These are phyloP conservation scores for Gleditsia sinensis DNA, from an alignment of 306 rosid genomes.

Conservation along the genomic window DNA sequence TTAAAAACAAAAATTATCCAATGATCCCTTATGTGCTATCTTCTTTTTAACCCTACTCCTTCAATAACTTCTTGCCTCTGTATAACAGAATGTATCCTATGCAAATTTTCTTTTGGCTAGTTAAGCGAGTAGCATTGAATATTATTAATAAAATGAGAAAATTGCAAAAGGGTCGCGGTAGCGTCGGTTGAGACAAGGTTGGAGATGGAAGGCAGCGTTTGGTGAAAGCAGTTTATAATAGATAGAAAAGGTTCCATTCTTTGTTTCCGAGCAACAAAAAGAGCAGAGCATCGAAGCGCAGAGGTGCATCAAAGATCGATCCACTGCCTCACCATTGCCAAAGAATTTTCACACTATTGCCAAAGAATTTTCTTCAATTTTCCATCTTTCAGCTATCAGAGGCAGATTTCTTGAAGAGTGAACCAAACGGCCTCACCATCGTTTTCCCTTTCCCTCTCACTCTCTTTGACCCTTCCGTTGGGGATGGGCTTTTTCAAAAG, in stretches of 20 bases:
- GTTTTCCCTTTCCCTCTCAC: neutral
- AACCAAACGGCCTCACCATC: conserved; percentile 17
- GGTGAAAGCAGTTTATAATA: neutral
- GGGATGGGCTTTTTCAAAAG: conserved; percentile 61
- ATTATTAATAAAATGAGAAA: no score
- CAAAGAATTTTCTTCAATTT: neutral
- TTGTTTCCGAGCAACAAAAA: neutral
- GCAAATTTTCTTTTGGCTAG: no score
- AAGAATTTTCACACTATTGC: neutral
- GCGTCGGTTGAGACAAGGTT: no score
- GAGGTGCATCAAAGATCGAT: neutral
- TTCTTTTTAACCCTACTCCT: no score
- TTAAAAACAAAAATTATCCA: no score
- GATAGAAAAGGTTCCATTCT: neutral
- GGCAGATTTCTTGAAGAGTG: neutral
- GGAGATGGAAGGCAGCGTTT: neutral
- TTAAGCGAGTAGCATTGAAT: no score
- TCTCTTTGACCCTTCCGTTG: conserved; percentile 3
- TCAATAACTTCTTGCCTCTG: no score
- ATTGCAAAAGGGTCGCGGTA: no score
- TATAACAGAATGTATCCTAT: no score
- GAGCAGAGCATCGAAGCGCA: neutral
- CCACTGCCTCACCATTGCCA: neutral
- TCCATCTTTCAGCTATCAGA: neutral
- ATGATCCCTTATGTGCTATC: no score